These are phyloP conservation scores for Vigna reflexopilosa DNA, from an alignment of 306 rosid species.

Conservation along the genomic window DNA sequence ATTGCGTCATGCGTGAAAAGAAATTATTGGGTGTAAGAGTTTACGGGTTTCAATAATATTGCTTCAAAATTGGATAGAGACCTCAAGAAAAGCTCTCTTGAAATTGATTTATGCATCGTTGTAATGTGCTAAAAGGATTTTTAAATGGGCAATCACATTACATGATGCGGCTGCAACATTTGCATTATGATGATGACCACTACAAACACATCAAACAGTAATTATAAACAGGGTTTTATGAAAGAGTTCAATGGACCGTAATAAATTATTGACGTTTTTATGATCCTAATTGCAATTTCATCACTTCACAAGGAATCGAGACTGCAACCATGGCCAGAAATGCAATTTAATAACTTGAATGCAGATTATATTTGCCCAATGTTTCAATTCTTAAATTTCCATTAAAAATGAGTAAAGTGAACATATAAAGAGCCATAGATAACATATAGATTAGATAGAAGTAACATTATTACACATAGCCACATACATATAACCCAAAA, in stretches of 20 bases:
- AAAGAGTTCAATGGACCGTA: not conserved
- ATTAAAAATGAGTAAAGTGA: constrained; percentile 33
- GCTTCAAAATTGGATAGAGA: constrained; percentile 54
- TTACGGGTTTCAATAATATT: constrained; percentile 42
- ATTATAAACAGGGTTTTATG: not conserved
- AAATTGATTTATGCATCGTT: constrained; percentile 52
- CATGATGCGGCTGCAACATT: constrained; percentile 4
- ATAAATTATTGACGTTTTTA: not conserved
- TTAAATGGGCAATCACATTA: not conserved
- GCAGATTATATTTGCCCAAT: constrained; percentile 18
- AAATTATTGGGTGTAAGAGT: constrained; percentile 50
- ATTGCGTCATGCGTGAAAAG: constrained; percentile 60
- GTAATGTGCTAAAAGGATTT: constrained; percentile 23
- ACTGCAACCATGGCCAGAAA: not conserved
- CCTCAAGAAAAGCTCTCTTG: constrained; percentile 44
- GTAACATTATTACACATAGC: constrained; percentile 35
- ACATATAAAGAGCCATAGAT: constrained; percentile 16
- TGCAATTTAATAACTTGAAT: not conserved
- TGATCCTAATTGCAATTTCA: not conserved
- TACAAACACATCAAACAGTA: constrained; percentile 16
- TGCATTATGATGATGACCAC: constrained; percentile 3
- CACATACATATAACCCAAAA: constrained; percentile 42
- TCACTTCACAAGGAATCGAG: not conserved
- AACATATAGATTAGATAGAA: constrained; percentile 3
- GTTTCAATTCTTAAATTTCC: constrained; percentile 43